Conservation (phyloP, 495 filamentous ascomycete species). For the Pseudoneurospora amorphoporcata region DNA sequence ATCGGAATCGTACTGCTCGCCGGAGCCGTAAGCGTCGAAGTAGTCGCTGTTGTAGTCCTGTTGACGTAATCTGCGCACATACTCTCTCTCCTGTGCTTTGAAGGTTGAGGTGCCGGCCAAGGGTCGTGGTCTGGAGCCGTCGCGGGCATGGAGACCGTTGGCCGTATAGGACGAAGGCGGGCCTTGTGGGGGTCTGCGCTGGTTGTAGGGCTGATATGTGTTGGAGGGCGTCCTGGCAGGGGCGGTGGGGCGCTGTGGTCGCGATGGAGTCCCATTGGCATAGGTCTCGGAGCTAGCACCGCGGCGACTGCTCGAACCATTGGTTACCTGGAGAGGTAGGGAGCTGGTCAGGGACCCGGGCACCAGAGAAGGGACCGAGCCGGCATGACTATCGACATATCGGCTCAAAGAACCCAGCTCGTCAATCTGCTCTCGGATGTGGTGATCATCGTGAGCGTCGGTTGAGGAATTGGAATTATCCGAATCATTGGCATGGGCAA, state of each 20-base stretch:
- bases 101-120: constrained; percentile 51
- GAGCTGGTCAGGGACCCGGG: constrained; percentile 25
- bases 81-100: constrained; percentile 39
- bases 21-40: constrained; percentile 59
- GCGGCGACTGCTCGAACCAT: constrained; percentile 26
- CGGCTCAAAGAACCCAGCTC: constrained; percentile 33
- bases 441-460: constrained; percentile 42
- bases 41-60: constrained; percentile 61
- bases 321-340: constrained; percentile 3
- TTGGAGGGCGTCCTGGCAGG: constrained; percentile 37
- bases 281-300: constrained; percentile 9
- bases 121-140: constrained; percentile 78
- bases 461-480: constrained; percentile 55
- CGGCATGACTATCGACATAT: constrained; percentile 28
- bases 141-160: constrained; percentile 61
- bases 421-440: constrained; percentile 37
- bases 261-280: constrained; percentile 16
- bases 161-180: constrained; percentile 23
- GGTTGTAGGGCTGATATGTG: constrained; percentile 37
- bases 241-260: constrained; percentile 25
- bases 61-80: constrained; percentile 37
- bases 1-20: constrained; percentile 69
- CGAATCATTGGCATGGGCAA: constrained; percentile 45
- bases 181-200: constrained; percentile 24
- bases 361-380: constrained; percentile 26